Conservation (phyloP, 2,329 filamentous ascomycete species). For the Metarhizium album region DNA sequence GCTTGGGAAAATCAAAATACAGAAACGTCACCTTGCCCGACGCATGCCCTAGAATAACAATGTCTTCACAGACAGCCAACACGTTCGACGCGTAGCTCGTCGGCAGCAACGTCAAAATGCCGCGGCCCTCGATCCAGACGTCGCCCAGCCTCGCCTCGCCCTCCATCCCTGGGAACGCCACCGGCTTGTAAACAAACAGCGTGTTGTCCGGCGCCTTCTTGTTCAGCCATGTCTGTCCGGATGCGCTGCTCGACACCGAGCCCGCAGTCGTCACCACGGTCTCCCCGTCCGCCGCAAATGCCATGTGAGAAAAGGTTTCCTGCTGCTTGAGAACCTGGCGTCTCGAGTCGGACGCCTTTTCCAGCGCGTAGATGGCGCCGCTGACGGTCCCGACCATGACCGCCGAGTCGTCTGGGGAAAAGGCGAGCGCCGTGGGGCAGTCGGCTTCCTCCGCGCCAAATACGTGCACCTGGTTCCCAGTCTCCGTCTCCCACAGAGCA, state of each 20-base stretch:
- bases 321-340: constrained; percentile 7
- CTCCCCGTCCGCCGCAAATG: constrained; percentile 2
- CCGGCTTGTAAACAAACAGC: constrained; percentile 9
- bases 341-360: constrained; percentile 1
- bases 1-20: constrained; percentile 6
- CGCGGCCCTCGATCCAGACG: constrained; percentile 7
- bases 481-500: constrained; percentile 9
- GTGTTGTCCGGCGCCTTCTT: constrained; percentile 4
- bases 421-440: constrained; percentile 4
- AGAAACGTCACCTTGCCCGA: constrained; percentile 9
- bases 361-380: constrained; percentile 7
- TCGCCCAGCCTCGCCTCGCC: constrained; percentile 6
- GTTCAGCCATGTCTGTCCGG: constrained; percentile 2
- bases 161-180: constrained; percentile 8
- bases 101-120: constrained; percentile 7
- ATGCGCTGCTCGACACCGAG: constrained; percentile 2
- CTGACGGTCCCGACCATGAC: constrained; percentile 5
- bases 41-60: constrained; percentile 8
- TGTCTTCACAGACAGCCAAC: constrained; percentile 6
- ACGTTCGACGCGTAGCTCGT: constrained; percentile 5
- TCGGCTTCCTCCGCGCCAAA: constrained; percentile 3
- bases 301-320: constrained; percentile 7
- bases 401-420: constrained; percentile 3
- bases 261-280: constrained; percentile 7
- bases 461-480: constrained; percentile 2